Base-by-base conservation (phyloP, 1,284 basidiomycete genomes). In the Irpex sp. region DNA sequence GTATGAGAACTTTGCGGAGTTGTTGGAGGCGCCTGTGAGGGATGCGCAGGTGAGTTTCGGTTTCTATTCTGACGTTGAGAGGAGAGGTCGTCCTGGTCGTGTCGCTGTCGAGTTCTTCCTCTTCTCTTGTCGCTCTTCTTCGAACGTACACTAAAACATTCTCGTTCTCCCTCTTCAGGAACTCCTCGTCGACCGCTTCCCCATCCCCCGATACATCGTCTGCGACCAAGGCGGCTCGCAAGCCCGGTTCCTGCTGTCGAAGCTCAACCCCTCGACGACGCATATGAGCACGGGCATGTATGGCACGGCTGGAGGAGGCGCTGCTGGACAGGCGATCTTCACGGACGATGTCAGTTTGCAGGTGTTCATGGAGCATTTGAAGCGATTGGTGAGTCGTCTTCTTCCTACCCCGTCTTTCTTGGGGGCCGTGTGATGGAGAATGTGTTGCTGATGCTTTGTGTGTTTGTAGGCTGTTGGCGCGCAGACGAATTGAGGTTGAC, bases 261-360 rank as follows among this genome's bases (percentile, higher is more conserved):
- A 99, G 78, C 82, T 99, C 58, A 99, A 99, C 77, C 97, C 97
- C 1, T 96, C 94, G 61, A 99, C 97, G 59, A 99, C 97, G 59
- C 97, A 99, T 76, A 96, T 97, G 89, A 90, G 90, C 21, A 87
- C 89, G 55, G 88, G 85, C 63, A 95, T 96, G 85, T 94, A 94
- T 73, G 94, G 94, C 26, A 83, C 85, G 1, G 82, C 85, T 2
- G 78, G 83, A 9, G 81, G 83, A 5, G 84, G 86, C 37, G 85
- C 83, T 51, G 76, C 83, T 1, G 97, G 96, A 3, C 92, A 94
- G 74, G 95, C 95, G 15, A 98, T 99, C 79, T 98, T 98, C 76
- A 99, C 97, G 60, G 97, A 99, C 77, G 97, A 99, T 77, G 97
- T 99, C 65, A 96, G 93, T 75, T 83, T 97, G 78, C 94, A 96